These are phyloP conservation scores for Metschnikowia corniflorae DNA, from an alignment of 805 yeast genomes.

Conservation along the genomic window DNA sequence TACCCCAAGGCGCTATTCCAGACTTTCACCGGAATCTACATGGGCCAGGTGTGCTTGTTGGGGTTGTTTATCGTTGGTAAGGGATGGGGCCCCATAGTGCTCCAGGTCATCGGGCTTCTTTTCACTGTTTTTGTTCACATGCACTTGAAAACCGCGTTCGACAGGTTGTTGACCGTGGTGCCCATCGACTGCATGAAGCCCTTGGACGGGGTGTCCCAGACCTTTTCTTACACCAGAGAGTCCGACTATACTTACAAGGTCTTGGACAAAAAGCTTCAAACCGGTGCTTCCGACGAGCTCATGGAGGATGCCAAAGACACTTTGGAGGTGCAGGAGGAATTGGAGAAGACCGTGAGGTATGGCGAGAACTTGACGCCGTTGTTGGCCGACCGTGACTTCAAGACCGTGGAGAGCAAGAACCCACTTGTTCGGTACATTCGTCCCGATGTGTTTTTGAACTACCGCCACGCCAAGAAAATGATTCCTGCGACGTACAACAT, in stretches of 20 bases:
- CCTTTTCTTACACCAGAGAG: conserved; percentile 49
- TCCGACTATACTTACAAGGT: conserved; percentile 35
- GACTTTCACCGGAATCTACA: conserved; percentile 80
- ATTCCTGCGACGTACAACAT: conserved; percentile 35
- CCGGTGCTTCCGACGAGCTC: conserved; percentile 8
- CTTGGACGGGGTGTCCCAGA: conserved; percentile 62
- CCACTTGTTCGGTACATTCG: conserved; percentile 47
- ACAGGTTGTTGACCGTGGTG: conserved; percentile 50
- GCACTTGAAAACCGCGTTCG: conserved; percentile 60
- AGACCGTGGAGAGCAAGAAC: conserved; percentile 34
- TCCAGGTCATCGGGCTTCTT: conserved; percentile 64
- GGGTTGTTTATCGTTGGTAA: conserved; percentile 88
- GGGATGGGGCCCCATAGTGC: conserved; percentile 90
- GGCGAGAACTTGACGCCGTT: conserved; percentile 46
- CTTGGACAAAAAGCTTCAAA: conserved; percentile 20
- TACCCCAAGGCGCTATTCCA: conserved; percentile 90
- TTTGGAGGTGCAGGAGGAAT: conserved; percentile 21
- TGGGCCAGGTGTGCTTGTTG: conserved; percentile 81
- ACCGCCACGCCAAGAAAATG: conserved; percentile 29
- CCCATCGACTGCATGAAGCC: conserved; percentile 77
- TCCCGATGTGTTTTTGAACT: conserved; percentile 59
- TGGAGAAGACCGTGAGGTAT: conserved; percentile 14
- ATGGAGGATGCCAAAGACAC: conserved; percentile 20
- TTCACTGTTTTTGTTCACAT: conserved; percentile 68
- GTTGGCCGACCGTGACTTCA: conserved; percentile 64